Conservation (phyloP, 2,329 filamentous ascomycete genomes). For the Claviceps pazoutovae region DNA sequence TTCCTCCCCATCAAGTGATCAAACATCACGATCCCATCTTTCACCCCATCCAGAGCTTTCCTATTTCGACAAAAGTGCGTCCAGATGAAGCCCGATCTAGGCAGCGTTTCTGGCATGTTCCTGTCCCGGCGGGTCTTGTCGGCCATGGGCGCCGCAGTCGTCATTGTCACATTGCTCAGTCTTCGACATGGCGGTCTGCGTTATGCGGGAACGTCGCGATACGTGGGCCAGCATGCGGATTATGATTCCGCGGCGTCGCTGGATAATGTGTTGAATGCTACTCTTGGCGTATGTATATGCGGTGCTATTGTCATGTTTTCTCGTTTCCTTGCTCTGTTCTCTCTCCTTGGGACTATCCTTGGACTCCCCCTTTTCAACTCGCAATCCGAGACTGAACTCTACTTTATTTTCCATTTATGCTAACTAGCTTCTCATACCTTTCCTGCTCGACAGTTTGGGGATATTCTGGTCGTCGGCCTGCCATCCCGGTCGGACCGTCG, state of each 20-base stretch:
- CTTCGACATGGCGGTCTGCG: neutral
- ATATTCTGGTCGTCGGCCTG: slow-evolving; percentile 38
- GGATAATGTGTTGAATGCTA: neutral
- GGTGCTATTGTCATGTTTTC: too few species aligned
- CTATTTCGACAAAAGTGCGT: too few species aligned
- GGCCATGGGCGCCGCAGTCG: neutral
- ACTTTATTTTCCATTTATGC: too few species aligned
- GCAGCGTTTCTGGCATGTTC: too few species aligned
- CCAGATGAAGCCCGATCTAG: too few species aligned
- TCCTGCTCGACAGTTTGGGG: slow-evolving; percentile 27
- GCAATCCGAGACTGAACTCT: too few species aligned
- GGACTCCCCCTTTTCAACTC: too few species aligned
- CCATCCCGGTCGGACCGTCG: slow-evolving; percentile 35
- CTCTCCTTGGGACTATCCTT: neutral
- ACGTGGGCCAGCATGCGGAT: neutral
- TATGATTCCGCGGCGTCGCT: neutral
- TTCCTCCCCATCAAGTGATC: too few species aligned
- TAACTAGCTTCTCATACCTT: too few species aligned
- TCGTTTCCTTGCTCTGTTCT: neutral
- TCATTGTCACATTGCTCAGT: neutral
- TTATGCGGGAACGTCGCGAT: neutral
- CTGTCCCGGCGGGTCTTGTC: neutral
- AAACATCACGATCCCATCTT: too few species aligned
- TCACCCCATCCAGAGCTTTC: too few species aligned
- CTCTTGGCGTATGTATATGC: neutral